Evolutionary conservation across 1,284 basidiomycete species (phyloP).

Genomic region (Mycena citricolor): DNA sequence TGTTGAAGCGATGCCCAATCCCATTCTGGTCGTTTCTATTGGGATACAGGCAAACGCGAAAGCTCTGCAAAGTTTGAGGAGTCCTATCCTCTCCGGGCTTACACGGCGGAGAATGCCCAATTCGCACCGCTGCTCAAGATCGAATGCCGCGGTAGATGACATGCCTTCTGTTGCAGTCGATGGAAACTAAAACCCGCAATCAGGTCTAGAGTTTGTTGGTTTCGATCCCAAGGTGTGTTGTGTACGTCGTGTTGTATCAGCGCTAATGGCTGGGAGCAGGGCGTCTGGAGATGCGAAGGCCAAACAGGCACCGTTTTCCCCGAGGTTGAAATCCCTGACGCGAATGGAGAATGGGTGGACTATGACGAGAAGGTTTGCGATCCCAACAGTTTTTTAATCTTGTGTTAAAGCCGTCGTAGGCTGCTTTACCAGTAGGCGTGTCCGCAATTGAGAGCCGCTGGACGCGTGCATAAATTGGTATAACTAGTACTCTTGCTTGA

Average conservation of each 20-base stretch:
- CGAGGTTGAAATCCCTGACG: constrained; percentile 63
- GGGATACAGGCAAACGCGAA: constrained; percentile 62
- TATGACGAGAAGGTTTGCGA: constrained; percentile 77
- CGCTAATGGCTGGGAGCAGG: constrained; percentile 39
- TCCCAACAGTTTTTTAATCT: neutral
- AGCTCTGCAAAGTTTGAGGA: constrained; percentile 77
- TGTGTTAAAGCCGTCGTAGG: constrained; percentile 41
- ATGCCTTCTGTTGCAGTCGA: neutral
- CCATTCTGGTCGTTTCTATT: constrained; percentile 2
- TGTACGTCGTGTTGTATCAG: too few species aligned
- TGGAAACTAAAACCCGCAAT: neutral
- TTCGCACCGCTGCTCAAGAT: constrained; percentile 63
- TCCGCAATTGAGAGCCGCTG: constrained; percentile 63
- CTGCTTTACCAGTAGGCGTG: constrained; percentile 61
- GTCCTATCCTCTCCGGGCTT: constrained; percentile 49
- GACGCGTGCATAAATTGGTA: constrained; percentile 51
- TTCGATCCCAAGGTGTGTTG: constrained; percentile 65
- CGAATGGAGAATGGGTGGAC: constrained; percentile 77
- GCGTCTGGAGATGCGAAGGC: constrained; percentile 72
- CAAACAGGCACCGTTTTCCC: constrained; percentile 51
- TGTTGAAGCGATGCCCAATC: constrained; percentile 48
- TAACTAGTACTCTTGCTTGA: too few species aligned
- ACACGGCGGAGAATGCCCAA: constrained; percentile 58
- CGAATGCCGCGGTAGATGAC: constrained; percentile 58
- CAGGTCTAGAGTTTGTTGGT: constrained; percentile 64